Evolutionary conservation across 805 yeast species (phyloP).

Genomic region (Candida vaughaniae): DNA sequence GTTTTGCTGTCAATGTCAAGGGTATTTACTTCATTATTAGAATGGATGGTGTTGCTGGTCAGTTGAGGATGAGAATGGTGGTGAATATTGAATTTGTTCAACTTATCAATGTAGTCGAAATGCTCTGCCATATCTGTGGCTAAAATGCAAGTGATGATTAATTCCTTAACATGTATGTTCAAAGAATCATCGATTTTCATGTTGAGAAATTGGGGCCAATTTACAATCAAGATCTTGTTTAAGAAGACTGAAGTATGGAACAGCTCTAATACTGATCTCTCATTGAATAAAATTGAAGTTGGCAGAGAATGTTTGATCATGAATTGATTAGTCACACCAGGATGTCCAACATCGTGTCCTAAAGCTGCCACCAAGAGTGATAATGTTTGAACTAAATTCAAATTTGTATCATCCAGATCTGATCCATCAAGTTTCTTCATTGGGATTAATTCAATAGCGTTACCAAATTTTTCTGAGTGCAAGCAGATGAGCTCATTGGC

Average conservation of each 20-base stretch:
- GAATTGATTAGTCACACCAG: slow-evolving; percentile 87
- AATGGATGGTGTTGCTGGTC: slow-evolving; percentile 1
- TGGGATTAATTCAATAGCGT: slow-evolving; percentile 15
- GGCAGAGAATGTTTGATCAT: slow-evolving; percentile 60
- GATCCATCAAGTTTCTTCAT: slow-evolving; percentile 3
- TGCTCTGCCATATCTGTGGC: slow-evolving; percentile 93
- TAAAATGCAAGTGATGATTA: slow-evolving; percentile 37
- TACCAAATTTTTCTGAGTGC: slow-evolving; percentile 14
- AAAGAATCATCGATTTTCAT: slow-evolving; percentile 12
- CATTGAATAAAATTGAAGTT: slow-evolving; percentile 59
- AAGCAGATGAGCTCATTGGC: slow-evolving; percentile 25
- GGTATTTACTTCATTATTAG: not conserved
- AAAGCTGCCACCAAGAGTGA: slow-evolving; percentile 75
- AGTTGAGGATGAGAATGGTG: slow-evolving; percentile 9
- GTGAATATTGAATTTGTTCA: slow-evolving; percentile 32
- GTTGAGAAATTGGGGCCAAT: slow-evolving; percentile 36
- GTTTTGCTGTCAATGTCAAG: slow-evolving; percentile 10
- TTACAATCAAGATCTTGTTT: slow-evolving; percentile 32
- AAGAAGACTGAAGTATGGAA: slow-evolving; percentile 72
- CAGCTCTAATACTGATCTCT: slow-evolving; percentile 74
- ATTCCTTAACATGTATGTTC: slow-evolving; percentile 18
- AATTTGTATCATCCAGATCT: slow-evolving; percentile 20
- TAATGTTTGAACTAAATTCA: slow-evolving; percentile 46
- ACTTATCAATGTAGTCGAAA: slow-evolving; percentile 60
- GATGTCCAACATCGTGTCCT: slow-evolving; percentile 97